These are phyloP conservation scores for Pleurotus platypus DNA, from an alignment of 768 basidiomycete genomes.

Conservation along the genomic window DNA sequence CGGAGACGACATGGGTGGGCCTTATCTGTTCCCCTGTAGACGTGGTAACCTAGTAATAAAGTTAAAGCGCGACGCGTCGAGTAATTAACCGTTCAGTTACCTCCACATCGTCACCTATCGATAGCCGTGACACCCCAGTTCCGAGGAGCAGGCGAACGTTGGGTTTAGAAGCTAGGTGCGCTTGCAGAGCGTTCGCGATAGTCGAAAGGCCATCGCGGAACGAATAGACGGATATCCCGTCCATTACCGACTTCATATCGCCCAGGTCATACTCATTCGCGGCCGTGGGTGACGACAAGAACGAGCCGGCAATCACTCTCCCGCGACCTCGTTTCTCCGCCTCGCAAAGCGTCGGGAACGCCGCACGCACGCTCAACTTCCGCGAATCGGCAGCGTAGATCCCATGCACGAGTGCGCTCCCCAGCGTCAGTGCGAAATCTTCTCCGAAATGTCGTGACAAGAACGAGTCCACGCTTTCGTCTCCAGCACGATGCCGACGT, in stretches of 20 bases:
- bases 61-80: conserved; percentile 5
- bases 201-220: conserved; percentile 74
- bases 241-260: conserved; percentile 42
- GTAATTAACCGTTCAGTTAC: conserved; percentile 27
- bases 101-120: conserved; percentile 36
- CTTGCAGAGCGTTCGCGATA: conserved; percentile 55
- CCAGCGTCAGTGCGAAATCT: conserved; percentile 67
- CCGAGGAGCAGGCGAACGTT: conserved; percentile 60
- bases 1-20: conserved; percentile 72
- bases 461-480: conserved; percentile 83
- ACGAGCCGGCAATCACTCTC: conserved; percentile 61
- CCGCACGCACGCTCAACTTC: conserved; percentile 66
- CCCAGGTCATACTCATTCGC: conserved; percentile 44
- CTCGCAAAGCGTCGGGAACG: conserved; percentile 74
- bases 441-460: conserved; percentile 70
- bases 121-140: conserved; percentile 33
- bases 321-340: conserved; percentile 67
- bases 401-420: conserved; percentile 84
- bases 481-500: conserved; percentile 30
- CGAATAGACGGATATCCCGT: conserved; percentile 72
- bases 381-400: conserved; percentile 89
- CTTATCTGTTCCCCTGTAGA: conserved; percentile 27
- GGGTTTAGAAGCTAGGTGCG: conserved; percentile 34
- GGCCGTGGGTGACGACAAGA: conserved; percentile 20
- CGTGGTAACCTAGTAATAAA: conserved; percentile 24